These are phyloP conservation scores for Sicyos edulis DNA, from an alignment of 306 rosid genomes.

Conservation along the genomic window DNA sequence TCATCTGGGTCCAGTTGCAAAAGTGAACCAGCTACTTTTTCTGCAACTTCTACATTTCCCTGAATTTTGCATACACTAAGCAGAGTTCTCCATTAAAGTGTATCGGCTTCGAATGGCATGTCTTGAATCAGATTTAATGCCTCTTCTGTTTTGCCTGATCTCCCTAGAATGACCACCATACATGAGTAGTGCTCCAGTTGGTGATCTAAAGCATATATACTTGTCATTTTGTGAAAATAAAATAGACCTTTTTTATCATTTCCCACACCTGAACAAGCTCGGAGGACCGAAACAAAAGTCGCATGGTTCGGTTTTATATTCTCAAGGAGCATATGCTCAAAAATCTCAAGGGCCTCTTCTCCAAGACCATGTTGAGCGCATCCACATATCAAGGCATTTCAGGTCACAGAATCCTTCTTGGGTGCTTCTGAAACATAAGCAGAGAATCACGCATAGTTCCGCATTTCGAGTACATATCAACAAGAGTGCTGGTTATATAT, in stretches of 20 bases:
- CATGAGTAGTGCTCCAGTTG: conserved; percentile 81
- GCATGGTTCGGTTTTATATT: conserved; percentile 62
- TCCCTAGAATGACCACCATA: conserved; percentile 78
- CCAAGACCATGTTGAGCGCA: conserved; percentile 72
- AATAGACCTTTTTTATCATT: conserved; percentile 45
- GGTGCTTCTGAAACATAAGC: conserved; percentile 63
- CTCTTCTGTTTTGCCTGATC: conserved; percentile 59
- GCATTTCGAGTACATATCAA: conserved; percentile 87
- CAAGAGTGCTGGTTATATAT: conserved; percentile 69
- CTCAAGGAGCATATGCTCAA: conserved; percentile 60
- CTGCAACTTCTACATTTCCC: conserved; percentile 73
- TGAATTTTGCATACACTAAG: conserved; percentile 68
- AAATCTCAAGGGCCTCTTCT: conserved; percentile 60
- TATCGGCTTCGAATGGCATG: conserved; percentile 79
- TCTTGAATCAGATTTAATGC: conserved; percentile 61
- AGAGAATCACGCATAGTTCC: conserved; percentile 69
- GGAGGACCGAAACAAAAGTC: conserved; percentile 76
- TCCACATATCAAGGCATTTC: conserved; percentile 90
- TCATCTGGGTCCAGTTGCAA: conserved; percentile 67
- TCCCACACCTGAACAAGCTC: conserved; percentile 80
- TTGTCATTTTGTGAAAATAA: conserved; percentile 54
- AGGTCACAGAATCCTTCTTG: conserved; percentile 67
- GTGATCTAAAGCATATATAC: conserved; percentile 55
- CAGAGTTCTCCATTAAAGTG: conserved; percentile 73
- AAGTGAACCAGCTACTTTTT: conserved; percentile 47